Evolutionary conservation across 2,329 filamentous ascomycete species (phyloP).

Genomic region (Helminthosporium solani): DNA sequence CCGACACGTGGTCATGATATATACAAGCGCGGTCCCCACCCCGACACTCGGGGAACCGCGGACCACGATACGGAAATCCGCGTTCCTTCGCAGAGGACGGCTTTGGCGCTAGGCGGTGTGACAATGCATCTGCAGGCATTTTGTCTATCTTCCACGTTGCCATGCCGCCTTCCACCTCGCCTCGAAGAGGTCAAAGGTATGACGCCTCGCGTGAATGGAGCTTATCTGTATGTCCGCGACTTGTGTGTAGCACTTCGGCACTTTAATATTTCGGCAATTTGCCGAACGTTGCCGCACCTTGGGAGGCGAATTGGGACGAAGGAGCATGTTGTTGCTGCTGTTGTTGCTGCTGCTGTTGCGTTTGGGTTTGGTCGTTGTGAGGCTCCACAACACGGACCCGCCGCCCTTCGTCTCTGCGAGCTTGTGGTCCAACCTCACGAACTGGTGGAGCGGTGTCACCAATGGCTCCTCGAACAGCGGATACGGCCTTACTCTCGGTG

Average conservation of each 20-base stretch:
- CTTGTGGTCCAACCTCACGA: conserved; percentile 13
- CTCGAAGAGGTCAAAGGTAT: conserved; percentile 7
- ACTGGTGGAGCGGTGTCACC: conserved; percentile 20
- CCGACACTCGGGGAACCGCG: conserved; percentile 23
- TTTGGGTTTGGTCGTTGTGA: conserved; percentile 8
- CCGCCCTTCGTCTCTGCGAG: conserved; percentile 26
- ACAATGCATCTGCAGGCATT: conserved; percentile 25
- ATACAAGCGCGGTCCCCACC: conserved; percentile 16
- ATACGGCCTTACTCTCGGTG: conserved; percentile 46
- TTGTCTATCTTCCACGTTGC: background rate
- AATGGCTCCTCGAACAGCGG: conserved; percentile 38
- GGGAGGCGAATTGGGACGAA: conserved; percentile 11
- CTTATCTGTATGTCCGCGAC: background rate
- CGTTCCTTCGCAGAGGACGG: background rate
- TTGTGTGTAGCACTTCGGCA: background rate
- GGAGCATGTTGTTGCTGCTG: background rate
- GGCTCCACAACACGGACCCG: conserved; percentile 34
- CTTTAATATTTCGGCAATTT: too few species aligned
- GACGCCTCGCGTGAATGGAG: background rate
- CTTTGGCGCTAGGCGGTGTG: conserved; percentile 29
- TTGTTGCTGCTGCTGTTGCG: background rate
- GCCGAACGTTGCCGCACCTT: conserved; percentile 6
- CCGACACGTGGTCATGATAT: conserved; percentile 10
- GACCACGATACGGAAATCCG: conserved; percentile 11
- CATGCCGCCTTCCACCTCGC: conserved; percentile 8